Conservation (phyloP, 148 eudicot species). For the Silene conica region DNA sequence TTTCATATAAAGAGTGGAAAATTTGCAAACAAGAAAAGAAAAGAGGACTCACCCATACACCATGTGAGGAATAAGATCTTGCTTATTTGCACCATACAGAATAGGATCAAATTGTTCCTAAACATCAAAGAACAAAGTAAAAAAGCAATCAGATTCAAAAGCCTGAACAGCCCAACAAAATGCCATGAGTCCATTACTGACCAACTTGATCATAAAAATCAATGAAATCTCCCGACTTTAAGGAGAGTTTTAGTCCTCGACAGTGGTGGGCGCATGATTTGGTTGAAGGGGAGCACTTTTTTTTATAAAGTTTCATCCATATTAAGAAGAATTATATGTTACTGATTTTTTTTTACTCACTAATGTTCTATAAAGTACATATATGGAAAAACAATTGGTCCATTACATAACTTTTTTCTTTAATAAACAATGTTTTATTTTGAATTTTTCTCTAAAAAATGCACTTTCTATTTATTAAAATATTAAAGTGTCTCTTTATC, state of each 20-base stretch:
- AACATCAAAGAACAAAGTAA: not conserved
- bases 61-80: slow-evolving; percentile 83
- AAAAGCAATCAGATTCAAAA: slow-evolving; percentile 5
- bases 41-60: slow-evolving; percentile 69
- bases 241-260: not conserved
- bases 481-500: too few relatives aligned
- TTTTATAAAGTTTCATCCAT: too few relatives aligned
- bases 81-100: slow-evolving; percentile 36
- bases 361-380: too few relatives aligned
- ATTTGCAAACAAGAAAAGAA: not conserved
- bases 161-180: not conserved
- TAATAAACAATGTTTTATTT: too few relatives aligned
- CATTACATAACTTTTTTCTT: too few relatives aligned
- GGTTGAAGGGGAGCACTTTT: too few relatives aligned
- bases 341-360: too few relatives aligned
- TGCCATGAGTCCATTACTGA: not conserved
- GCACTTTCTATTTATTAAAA: too few relatives aligned
- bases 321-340: too few relatives aligned
- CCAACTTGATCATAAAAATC: not conserved
- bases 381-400: too few relatives aligned
- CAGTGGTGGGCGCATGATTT: too few relatives aligned
- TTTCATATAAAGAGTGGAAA: not conserved
- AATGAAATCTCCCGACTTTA: not conserved
- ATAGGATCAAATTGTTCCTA: slow-evolving; percentile 88
- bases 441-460: too few relatives aligned